A percentile compares a stretch with the other conserved stretches of the same genome.
Evolutionary conservation across 352 stramenopile species (phyloP).

Genomic region (Globisporangium rhizosaccharum): DNA sequence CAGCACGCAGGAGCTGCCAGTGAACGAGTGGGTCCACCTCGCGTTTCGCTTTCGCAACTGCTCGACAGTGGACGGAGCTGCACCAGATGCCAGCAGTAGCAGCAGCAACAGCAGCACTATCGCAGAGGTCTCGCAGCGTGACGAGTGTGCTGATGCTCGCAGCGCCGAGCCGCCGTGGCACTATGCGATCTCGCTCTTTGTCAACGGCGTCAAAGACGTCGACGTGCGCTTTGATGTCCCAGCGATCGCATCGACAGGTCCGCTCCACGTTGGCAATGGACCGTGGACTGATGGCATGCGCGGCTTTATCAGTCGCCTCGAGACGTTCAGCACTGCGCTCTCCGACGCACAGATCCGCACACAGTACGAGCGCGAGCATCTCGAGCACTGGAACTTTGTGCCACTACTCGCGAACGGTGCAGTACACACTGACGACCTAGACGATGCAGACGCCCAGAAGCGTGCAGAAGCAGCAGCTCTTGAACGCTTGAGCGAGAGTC

Average conservation of each 20-base stretch:
- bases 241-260: conserved; percentile 48
- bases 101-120: background rate
- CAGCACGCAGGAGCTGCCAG: conserved; percentile 32
- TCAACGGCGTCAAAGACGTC: conserved; percentile 59
- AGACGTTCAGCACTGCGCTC: conserved; percentile 31
- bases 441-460: background rate
- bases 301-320: conserved; percentile 59
- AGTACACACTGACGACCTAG: background rate
- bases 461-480: background rate
- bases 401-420: background rate
- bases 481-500: background rate
- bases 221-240: conserved; percentile 34
- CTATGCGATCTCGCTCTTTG: conserved; percentile 46
- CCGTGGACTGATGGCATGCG: conserved; percentile 62
- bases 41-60: conserved; percentile 66
- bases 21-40: conserved; percentile 63
- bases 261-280: conserved; percentile 59
- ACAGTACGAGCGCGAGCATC: conserved; percentile 22
- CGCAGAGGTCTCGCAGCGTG: background rate
- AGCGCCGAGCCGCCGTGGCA: conserved; percentile 15
- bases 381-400: conserved; percentile 21
- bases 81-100: background rate
- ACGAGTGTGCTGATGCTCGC: conserved; percentile 8
- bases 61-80: conserved; percentile 12
- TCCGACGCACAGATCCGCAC: conserved; percentile 20